Evolutionary conservation across 176 grass and related monocot species (phyloP), one percentile per base, ranked within the genome.

Genomic region (Oryza glumipatula): DNA sequence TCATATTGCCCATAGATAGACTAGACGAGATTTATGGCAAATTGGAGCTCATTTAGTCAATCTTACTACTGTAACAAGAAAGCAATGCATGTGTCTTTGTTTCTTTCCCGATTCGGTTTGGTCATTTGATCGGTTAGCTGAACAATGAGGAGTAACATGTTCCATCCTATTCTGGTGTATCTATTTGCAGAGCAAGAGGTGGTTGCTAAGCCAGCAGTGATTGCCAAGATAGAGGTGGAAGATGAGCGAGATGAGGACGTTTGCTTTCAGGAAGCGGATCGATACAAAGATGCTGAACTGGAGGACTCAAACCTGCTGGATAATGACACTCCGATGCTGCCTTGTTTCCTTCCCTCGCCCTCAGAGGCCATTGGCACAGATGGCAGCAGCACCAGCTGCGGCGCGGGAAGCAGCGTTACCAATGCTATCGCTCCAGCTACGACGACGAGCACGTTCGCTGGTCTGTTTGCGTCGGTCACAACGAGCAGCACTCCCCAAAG

Each of bases 381-480:
- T 83, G 85, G 71, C 70, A 87, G 80, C 85, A 91, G 85, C 76
- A 80, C 76, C 19, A 83, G 61, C 61, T 87, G 80, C 4, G 89
- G 80, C 15, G 65, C 70, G 0, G 70, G 71, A 17, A 86, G 85
- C 64, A 91, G 70, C 21, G 70, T 82, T 76, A 84, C 85, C 70
- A 87, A 83, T 84, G 80, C 89, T 75, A 80, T 87, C 0, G 76
- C 30, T 16, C 88, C 88, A 65, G 72, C 85, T 21, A 91, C 85
- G 11, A 91, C 84, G 2, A 87, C 89, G 9, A 91, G 82, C 85
- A 91, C 80, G 9, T 91, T 91, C 19, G 89, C 89, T 0, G 70
- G 89, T 64, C 80, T 87, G 65, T 91, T 91, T 56, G 84, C 89
- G 33, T 91, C 89, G 7, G 80, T 77, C 32, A 91, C 89, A 84